Evolutionary conservation across 768 basidiomycete genomes (phyloP).

Genomic region (Gloeophyllum trabeum): DNA sequence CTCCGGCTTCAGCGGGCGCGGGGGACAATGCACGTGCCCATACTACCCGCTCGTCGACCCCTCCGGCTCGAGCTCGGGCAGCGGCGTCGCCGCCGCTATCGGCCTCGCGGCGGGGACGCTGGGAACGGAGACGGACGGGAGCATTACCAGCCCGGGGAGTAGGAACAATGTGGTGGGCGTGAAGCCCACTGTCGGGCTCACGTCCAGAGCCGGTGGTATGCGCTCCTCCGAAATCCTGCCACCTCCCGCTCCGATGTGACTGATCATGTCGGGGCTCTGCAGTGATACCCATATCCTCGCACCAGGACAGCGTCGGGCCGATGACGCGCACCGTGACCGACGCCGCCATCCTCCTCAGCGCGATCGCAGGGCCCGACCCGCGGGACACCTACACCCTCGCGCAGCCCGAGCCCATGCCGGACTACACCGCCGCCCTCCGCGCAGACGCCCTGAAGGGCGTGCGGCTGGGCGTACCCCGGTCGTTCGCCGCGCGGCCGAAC

Average conservation of each 20-base stretch:
- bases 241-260: not conserved
- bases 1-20: slow-evolving; percentile 32
- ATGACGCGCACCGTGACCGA: slow-evolving; percentile 25
- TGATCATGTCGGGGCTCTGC: not conserved
- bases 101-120: slow-evolving; percentile 31
- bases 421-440: slow-evolving; percentile 42
- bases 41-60: slow-evolving; percentile 31
- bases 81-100: slow-evolving; percentile 26
- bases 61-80: slow-evolving; percentile 30
- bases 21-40: slow-evolving; percentile 29
- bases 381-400: slow-evolving; percentile 27
- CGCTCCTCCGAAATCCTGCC: not conserved
- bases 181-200: slow-evolving; percentile 28
- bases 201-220: slow-evolving; percentile 24
- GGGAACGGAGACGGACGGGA: slow-evolving; percentile 39
- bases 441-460: slow-evolving; percentile 32
- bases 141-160: slow-evolving; percentile 31
- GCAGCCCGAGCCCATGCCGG: slow-evolving; percentile 37
- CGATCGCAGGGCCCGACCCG: slow-evolving; percentile 32
- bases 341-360: slow-evolving; percentile 23
- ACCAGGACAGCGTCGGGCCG: slow-evolving; percentile 29
- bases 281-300: slow-evolving; percentile 33
- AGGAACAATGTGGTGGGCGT: slow-evolving; percentile 29
- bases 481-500: slow-evolving; percentile 15
- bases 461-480: slow-evolving; percentile 33